phyloP scores from a whole-genome alignment of 2,329 filamentous ascomycete genomes.

The Aspergillus viridinutans region DNA sequence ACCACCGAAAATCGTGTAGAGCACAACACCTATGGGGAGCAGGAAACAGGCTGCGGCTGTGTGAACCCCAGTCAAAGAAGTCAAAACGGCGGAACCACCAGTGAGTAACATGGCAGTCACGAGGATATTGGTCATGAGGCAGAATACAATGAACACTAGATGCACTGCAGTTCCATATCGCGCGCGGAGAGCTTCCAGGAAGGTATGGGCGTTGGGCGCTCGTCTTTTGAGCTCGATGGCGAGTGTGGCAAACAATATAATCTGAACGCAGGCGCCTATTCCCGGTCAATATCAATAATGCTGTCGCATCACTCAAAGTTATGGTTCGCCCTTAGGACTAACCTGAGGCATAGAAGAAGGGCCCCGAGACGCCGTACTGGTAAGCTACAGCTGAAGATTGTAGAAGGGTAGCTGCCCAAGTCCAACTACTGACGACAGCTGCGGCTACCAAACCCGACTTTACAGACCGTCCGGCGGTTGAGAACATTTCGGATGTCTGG shows the following conservation, averaged over 20 bases:
- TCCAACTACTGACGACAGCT: slow-evolving; percentile 91
- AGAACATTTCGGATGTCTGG: slow-evolving; percentile 91
- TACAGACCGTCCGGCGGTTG: slow-evolving; percentile 78
- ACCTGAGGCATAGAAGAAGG: slow-evolving; percentile 64
- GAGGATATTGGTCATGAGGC: slow-evolving; percentile 77
- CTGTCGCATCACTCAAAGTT: slow-evolving; percentile 47
- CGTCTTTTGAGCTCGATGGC: slow-evolving; percentile 85
- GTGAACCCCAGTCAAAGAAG: slow-evolving; percentile 66
- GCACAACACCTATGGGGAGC: slow-evolving; percentile 72
- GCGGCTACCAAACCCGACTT: slow-evolving; percentile 85
- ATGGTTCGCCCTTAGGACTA: slow-evolving; percentile 24
- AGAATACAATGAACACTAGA: slow-evolving; percentile 75
- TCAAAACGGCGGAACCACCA: slow-evolving; percentile 73
- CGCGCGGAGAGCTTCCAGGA: slow-evolving; percentile 72
- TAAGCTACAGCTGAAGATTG: slow-evolving; percentile 81
- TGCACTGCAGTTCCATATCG: slow-evolving; percentile 73
- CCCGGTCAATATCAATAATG: slow-evolving; percentile 35
- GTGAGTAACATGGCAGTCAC: slow-evolving; percentile 87
- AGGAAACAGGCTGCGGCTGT: slow-evolving; percentile 81
- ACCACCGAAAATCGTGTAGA: slow-evolving; percentile 71
- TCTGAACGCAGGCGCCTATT: slow-evolving; percentile 71
- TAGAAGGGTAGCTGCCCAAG: slow-evolving; percentile 80
- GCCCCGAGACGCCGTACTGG: slow-evolving; percentile 65
- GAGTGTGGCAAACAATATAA: slow-evolving; percentile 83
- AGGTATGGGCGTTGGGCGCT: slow-evolving; percentile 80